These are phyloP conservation scores for Hibiscus tridactylites DNA, from an alignment of 345 rosid species.

Conservation along the genomic window DNA sequence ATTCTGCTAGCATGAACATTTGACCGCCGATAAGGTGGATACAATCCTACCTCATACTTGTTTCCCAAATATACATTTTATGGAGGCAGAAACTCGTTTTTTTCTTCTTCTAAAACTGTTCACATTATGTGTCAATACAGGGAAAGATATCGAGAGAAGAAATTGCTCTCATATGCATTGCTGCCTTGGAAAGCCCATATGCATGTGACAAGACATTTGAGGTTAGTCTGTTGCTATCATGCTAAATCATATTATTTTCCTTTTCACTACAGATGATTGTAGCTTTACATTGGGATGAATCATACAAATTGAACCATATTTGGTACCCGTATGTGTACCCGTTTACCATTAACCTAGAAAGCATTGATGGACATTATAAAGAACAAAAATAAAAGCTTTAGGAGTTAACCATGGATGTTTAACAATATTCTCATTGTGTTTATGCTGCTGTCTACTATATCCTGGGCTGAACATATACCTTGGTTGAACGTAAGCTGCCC, in stretches of 20 bases:
- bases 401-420: not conserved
- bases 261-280: not conserved
- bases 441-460: not conserved
- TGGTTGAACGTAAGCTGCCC: not conserved
- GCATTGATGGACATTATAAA: not conserved
- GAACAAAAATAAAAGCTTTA: not conserved
- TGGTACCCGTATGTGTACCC: not conserved
- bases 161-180: conserved; percentile 75
- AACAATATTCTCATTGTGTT: not conserved
- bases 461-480: not conserved
- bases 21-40: conserved; percentile 14
- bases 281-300: not conserved
- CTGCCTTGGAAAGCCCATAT: conserved; percentile 70
- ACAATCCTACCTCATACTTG: not conserved
- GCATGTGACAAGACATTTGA: conserved; percentile 87
- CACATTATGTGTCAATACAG: conserved; percentile 22
- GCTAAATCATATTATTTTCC: not conserved
- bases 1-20: not conserved
- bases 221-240: conserved; percentile 27
- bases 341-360: too few relatives aligned
- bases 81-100: not conserved
- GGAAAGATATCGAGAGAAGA: conserved; percentile 94
- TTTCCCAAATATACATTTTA: not conserved
- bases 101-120: not conserved
- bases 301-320: not conserved